Conservation (phyloP, 495 filamentous ascomycete genomes). For the Aspergillus panamensis region DNA sequence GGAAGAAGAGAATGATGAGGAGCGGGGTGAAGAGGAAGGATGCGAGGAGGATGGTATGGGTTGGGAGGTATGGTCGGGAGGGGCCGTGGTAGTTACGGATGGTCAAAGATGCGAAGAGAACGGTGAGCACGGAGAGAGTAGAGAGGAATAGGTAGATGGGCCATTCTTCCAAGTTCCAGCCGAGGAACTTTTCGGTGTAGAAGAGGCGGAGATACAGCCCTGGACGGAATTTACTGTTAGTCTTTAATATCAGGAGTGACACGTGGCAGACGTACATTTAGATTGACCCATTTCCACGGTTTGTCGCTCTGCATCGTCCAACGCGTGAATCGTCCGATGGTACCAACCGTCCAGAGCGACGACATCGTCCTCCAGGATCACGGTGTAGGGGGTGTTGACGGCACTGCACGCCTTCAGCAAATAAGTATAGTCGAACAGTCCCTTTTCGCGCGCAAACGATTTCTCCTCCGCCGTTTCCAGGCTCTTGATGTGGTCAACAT, state of each 20-base stretch:
- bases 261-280: slow-evolving; percentile 22
- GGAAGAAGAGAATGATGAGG: slow-evolving; percentile 31
- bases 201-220: slow-evolving; percentile 56
- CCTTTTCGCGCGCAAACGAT: slow-evolving; percentile 28
- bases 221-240: not conserved
- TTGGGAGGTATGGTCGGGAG: slow-evolving; percentile 14
- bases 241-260: not conserved
- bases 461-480: slow-evolving; percentile 19
- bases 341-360: slow-evolving; percentile 52
- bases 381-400: slow-evolving; percentile 35
- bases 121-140: slow-evolving; percentile 18
- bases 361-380: slow-evolving; percentile 53
- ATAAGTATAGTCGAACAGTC: slow-evolving; percentile 44
- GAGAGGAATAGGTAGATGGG: slow-evolving; percentile 34
- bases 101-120: slow-evolving; percentile 10
- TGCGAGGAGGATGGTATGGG: slow-evolving; percentile 15
- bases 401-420: slow-evolving; percentile 41
- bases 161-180: slow-evolving; percentile 53
- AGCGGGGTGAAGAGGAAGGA: slow-evolving; percentile 28
- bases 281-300: slow-evolving; percentile 21
- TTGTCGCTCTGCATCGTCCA: slow-evolving; percentile 33
- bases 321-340: slow-evolving; percentile 35
- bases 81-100: slow-evolving; percentile 3
- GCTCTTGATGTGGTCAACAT: slow-evolving; percentile 20
- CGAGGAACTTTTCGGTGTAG: slow-evolving; percentile 50